Conservation (phyloP, 179 eudicot genomes). For the Nepenthes alata region DNA sequence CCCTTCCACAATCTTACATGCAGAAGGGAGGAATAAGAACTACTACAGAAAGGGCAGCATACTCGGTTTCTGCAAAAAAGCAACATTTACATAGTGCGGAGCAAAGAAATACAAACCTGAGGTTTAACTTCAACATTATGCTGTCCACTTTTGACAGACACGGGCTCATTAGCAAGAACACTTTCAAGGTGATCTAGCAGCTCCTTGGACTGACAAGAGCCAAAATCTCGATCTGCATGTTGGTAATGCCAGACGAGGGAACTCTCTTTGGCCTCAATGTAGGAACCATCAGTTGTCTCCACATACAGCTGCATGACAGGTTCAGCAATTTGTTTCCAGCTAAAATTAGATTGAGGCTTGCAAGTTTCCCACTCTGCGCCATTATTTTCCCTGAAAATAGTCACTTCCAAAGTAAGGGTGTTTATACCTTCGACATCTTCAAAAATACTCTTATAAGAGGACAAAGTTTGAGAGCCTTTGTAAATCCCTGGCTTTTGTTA, state of each 20-base stretch:
- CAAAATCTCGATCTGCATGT: constrained; percentile 82
- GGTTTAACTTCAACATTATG: constrained; percentile 82
- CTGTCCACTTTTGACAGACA: constrained; percentile 84
- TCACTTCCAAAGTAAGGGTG: no score
- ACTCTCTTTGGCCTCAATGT: constrained; percentile 70
- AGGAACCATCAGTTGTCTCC: constrained; percentile 88
- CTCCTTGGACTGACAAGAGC: constrained; percentile 90
- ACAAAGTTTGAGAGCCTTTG: no score
- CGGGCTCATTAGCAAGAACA: constrained; percentile 87
- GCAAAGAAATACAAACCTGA: constrained; percentile 44
- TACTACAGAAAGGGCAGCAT: no score
- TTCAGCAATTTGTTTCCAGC: constrained; percentile 89
- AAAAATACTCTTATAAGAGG: no score
- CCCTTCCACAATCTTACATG: no score
- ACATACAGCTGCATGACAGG: constrained; percentile 79
- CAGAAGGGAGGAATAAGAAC: no score
- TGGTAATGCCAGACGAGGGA: constrained; percentile 77
- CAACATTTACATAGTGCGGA: not conserved
- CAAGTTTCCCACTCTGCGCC: constrained; percentile 63
- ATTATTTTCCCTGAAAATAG: constrained; percentile 31
- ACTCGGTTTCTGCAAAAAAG: no score
- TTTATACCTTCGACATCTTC: not conserved
- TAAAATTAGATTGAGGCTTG: constrained; percentile 43
- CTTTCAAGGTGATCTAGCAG: constrained; percentile 82
- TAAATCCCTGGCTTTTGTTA: no score